Evolutionary conservation across 306 rosid genomes (phyloP), one percentile per base, ranked within the genome.

Genomic region (Mimosa pudica): DNA sequence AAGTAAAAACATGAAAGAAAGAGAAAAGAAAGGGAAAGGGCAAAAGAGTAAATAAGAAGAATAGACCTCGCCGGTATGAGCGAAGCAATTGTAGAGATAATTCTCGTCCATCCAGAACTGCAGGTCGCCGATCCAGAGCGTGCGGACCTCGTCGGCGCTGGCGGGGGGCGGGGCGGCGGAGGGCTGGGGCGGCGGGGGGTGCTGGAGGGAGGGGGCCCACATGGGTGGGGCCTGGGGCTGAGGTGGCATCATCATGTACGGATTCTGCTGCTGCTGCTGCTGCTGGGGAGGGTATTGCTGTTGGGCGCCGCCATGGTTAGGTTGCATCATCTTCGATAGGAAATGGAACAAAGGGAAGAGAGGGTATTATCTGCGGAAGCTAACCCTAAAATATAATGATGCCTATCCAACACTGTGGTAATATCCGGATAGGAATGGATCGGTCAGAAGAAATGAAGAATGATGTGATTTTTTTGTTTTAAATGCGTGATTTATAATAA

Each of bases 51-150:
- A 38, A 38, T 24, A 24, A 24, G 0, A 24, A 24, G 30, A 24
- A 1, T 38, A 38, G 3, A 94, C 98, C 98, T 95, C 98, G 84
- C 95, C 97, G 3, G 94, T 86, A 38, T 82, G 91, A 49, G 89
- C 89, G 33, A 95, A 91, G 70, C 97, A 90, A 47, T 8, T 70
- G 16, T 63, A 92, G 7, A 95, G 81, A 75, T 92, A 92, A 83
- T 10, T 87, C 86, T 95, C 98, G 36, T 91, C 97, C 98, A 95
- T 95, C 98, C 98, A 95, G 84, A 86, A 89, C 85, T 92, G 97
- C 86, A 95, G 80, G 87, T 95, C 98, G 0, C 98, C 98, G 90
- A 94, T 92, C 98, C 97, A 92, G 2, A 92, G 96, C 13, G 99
- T 91, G 35, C 98, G 96, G 61, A 95, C 92, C 88, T 95, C 98